Base-by-base conservation (phyloP, 345 rosid species). In the Rhizophora apiculata region DNA sequence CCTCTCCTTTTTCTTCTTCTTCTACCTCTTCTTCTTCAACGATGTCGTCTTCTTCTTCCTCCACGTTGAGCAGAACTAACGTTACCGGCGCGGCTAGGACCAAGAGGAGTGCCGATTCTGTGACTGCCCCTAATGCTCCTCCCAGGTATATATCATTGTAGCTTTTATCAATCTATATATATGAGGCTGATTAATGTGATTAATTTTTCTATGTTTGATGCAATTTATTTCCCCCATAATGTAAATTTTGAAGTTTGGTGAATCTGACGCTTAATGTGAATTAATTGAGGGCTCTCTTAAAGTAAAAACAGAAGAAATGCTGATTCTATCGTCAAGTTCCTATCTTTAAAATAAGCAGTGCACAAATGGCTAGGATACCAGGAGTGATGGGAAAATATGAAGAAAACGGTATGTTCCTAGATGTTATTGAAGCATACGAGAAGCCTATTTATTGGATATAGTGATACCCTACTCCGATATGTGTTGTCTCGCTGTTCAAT, bases 91-190 rank as follows among this genome's bases (percentile, higher is more conserved):
- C 84, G 4, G 82, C 87, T 72, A 88, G 90, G 71, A 77, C 79
- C 61, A 87, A 90, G 82, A 81, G 93, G 76, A 78, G 82, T 65
- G 90, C 93, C 67, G 96, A 93, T 82, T 85, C 88, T 75, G 81
- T 83, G 65, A 78, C 85, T 13, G 60, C 87, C 72, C 82, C 79
- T 62, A 76, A 68, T 75, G 72, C 80, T 60, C 69, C 64, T 74
- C 61, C 82, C 69, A 82, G 93, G 98, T 90, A 68, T 90, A 68
- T 69, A 52, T 56, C 11, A 27, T 48, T 64, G 55, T 65, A 21
- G n/a, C 26, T 54, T 4, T 13, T 43, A 43, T 43, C 18, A 43
- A 43, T 43, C 62, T 43, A n/a, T 11, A 16, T 19, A 27, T 22
- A 0, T 18, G 18, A 26, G 31, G 67, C 71, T 24, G 24, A 39